Evolutionary conservation across 768 basidiomycete genomes (phyloP).

Genomic region (Boletus sp.): DNA sequence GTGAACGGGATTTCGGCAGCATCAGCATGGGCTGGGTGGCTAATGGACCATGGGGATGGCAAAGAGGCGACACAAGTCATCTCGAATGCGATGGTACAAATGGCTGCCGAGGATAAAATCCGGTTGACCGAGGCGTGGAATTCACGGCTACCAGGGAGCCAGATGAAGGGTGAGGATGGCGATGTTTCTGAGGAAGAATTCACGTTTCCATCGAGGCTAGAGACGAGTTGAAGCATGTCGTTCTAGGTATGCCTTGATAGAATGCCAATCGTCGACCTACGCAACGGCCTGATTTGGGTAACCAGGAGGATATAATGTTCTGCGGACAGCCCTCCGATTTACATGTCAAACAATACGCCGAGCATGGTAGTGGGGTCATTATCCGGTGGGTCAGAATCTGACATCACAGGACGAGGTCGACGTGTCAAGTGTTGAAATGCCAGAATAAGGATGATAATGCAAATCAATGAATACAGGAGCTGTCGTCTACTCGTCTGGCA

Average conservation of each 20-base stretch:
- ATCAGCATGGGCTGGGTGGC: constrained; percentile 47
- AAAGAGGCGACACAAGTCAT: constrained; percentile 39
- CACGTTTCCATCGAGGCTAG: constrained; percentile 14
- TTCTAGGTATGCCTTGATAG: not conserved
- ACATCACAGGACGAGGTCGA: not conserved
- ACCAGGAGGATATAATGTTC: not conserved
- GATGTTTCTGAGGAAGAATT: constrained; percentile 9
- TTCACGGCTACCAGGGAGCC: constrained; percentile 13
- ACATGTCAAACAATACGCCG: not conserved
- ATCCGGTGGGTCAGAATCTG: not conserved
- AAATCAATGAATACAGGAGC: constrained; percentile 17
- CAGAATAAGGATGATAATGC: constrained; percentile 12
- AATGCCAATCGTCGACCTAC: not conserved
- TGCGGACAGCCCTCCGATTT: not conserved
- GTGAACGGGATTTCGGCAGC: constrained; percentile 37
- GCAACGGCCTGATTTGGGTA: not conserved
- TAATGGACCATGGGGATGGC: constrained; percentile 40
- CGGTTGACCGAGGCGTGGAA: constrained; percentile 38
- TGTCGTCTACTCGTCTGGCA: constrained; percentile 72
- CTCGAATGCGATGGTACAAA: constrained; percentile 29
- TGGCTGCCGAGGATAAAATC: constrained; percentile 26
- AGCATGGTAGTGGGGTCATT: not conserved
- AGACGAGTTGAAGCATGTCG: constrained; percentile 3
- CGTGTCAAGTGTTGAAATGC: constrained; percentile 6
- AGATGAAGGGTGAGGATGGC: constrained; percentile 9